Base-by-base conservation (phyloP, 2,329 filamentous ascomycete genomes). In the Dryadomyces quercus-mongolicae region DNA sequence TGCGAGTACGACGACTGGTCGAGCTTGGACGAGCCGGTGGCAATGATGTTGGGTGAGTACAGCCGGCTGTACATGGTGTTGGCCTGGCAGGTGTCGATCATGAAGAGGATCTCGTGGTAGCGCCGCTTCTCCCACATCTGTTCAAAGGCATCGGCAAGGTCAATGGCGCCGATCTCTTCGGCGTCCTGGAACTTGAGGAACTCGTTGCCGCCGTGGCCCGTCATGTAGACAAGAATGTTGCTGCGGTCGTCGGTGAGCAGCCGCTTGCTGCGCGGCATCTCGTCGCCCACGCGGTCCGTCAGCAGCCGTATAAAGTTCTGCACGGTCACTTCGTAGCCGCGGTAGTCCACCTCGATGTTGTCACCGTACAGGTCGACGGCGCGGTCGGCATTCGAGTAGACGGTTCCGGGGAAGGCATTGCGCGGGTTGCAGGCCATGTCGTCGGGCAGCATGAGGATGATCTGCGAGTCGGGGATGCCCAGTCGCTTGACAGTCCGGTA, bases 41-140 rank as follows among this genome's bases (percentile, higher is more conserved):
- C 93, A 64, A 98, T 90, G 63, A 98, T 96, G 65, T 97, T 97
- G 49, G 92, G 92, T 5, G 90, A 95, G 74, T 98, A 98, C 65
- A 98, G 88, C 63, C 95, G 92, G 66, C 85, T 92, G 73, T 95
- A 98, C 90, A 98, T 96, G 36, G 93, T 98, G 69, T 98, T 98
- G 54, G 93, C 93, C 72, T 98, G 93, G 73, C 93, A 98, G 0
- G 93, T 98, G 69, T 98, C 93, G 70, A 98, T 98, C 93, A 98
- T 98, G 75, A 98, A 98, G 55, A 98, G 81, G 62, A 98, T 84
- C 70, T 98, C 93, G 68, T 97, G 88, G 70, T 97, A 98, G 66
- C 93, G 85, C 74, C 94, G 94, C 82, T 98, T 98, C 77, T 98
- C 93, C 88, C 91, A 96, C 93, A 98, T 98, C 74, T 98, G 92